phyloP scores from a whole-genome alignment of 2,329 filamentous ascomycete genomes.

The Apiospora phragmitis region DNA sequence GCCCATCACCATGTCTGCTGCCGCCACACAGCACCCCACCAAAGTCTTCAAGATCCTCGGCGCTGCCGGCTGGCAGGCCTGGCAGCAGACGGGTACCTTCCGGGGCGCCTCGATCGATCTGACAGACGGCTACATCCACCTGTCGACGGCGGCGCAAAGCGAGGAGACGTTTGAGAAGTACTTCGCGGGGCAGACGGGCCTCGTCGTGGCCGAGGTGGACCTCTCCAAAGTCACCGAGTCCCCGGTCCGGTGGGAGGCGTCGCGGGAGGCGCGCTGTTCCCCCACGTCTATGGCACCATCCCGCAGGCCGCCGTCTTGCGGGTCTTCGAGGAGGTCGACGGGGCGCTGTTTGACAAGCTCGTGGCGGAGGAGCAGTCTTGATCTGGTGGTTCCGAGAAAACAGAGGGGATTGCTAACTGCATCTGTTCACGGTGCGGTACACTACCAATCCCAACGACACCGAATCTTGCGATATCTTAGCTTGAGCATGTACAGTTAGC shows the following conservation, averaged over 20 bases:
- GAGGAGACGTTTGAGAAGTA: constrained; percentile 8
- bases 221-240: not conserved
- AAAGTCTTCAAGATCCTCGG: constrained; percentile 9
- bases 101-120: constrained; percentile 5
- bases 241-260: constrained; percentile 1
- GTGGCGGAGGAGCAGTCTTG: not conserved
- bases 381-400: not conserved
- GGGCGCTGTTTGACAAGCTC: not conserved
- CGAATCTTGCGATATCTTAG: not conserved
- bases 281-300: constrained; percentile 9
- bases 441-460: not conserved
- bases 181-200: not conserved
- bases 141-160: constrained; percentile 1
- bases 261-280: constrained; percentile 7
- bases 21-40: not conserved
- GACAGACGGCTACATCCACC: constrained; percentile 10
- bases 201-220: constrained; percentile 12
- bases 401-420: not conserved
- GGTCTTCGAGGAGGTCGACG: not conserved
- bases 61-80: not conserved
- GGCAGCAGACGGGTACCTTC: not conserved
- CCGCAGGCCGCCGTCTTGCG: not conserved
- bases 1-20: not conserved
- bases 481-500: no score
- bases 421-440: not conserved